Base-by-base conservation (phyloP, 176 grass and related monocot genomes). In the Carex parvula region DNA sequence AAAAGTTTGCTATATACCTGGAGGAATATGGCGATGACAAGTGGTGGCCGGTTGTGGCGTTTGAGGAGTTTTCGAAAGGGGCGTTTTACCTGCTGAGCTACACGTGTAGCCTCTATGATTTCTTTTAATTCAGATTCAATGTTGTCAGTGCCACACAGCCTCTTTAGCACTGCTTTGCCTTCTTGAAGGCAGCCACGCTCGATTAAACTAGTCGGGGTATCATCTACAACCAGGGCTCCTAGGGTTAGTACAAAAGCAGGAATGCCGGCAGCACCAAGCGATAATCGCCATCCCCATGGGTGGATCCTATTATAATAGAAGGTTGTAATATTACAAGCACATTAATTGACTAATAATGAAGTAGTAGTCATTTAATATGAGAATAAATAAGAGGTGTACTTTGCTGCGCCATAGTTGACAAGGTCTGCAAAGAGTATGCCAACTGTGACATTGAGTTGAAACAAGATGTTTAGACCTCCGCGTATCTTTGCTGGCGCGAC, bases 391-490 rank as follows among this genome's bases (percentile, higher is more conserved):
- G 60, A 70, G 42, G 26, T 61, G 32, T 85, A 91, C 93, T 86
- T 97, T 85, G 17, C 2, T 0, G 94, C 91, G 73, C 92, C 92
- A 56, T 88, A 94, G 85, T 97, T 97, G 53, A 97, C 77, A 17
- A 97, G 92, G 85, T 8, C 84, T 15, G 94, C 94, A 75, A 97
- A 97, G 52, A 97, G 92, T 77, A 97, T 97, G 69, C 92, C 94
- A 80, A 97, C 90, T 64, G 94, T 97, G 70, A 94, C 79, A 81
- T 97, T 94, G 24, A 97, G 92, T 90, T 97, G 94, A 87, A 97
- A 97, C 88, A 97, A 81, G 90, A 94, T 97, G 88, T 94, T 97
- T 5, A 97, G 88, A 39, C 90, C 92, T 62, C 94, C 92, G 3
- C 94, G 88, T 80, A 94, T 91, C 75, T 90, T 82, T 65, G 94